A percentile compares a stretch with the other conserved stretches of the same genome.
These are phyloP conservation scores for Fusarium tupiense DNA, from an alignment of 2,329 filamentous ascomycete genomes.

Conservation along the genomic window DNA sequence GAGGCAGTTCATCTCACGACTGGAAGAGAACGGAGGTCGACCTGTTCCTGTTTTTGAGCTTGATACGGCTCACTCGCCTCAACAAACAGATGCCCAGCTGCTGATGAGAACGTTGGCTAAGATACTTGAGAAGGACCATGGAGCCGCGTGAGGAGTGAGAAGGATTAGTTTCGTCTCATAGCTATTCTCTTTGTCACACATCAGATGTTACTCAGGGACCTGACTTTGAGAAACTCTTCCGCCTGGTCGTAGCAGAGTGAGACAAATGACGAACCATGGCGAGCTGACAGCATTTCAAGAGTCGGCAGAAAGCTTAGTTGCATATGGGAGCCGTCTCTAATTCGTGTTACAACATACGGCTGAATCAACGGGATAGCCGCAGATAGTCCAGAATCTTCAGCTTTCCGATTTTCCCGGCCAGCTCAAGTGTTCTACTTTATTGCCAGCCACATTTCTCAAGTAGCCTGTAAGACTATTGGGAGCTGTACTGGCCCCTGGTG, in stretches of 20 bases:
- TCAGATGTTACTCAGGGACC: neutral
- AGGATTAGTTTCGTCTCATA: too few species aligned
- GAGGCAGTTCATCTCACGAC: neutral
- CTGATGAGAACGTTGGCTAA: neutral
- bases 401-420: neutral
- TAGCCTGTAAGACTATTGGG: neutral
- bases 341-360: neutral
- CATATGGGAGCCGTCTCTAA: neutral
- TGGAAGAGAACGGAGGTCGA: neutral
- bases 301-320: neutral
- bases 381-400: neutral
- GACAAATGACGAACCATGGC: neutral
- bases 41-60: neutral
- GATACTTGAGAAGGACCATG: neutral
- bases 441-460: conserved; percentile 14
- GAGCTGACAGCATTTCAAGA: neutral
- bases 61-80: conserved; percentile 10
- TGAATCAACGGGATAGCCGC: neutral
- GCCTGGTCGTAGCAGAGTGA: neutral
- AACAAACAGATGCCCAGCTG: neutral
- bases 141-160: neutral
- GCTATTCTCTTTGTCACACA: neutral
- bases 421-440: neutral
- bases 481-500: neutral
- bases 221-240: neutral